Base-by-base conservation (phyloP, 768 basidiomycete species). In the Lactifluus hygrophoroides region DNA sequence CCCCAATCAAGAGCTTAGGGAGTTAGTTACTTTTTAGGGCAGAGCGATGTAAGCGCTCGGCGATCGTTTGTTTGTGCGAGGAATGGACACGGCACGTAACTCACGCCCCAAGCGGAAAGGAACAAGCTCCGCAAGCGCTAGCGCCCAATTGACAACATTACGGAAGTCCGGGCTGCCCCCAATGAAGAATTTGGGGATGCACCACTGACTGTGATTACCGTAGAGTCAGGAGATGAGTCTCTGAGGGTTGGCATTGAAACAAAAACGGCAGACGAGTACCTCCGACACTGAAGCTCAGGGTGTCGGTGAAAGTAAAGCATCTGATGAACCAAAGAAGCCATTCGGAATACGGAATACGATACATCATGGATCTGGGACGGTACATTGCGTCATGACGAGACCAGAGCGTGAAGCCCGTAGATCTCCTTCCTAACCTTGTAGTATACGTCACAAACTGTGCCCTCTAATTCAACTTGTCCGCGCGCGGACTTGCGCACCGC, bases 401-500 rank as follows among this genome's bases (percentile, higher is more conserved):
- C 88, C 46, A 91, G 80, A 8, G 96, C 96, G 68, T 97, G 91
- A 56, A 95, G 73, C 59, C 81, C 83, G 68, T 97, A 97, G 47
- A 99, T 86, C 75, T 92, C 93, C 67, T 76, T 83, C 65, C 94
- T 79, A 53, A 99, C 94, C 42, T 76, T 80, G 72, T 92, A 94
- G 74, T 94, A 99, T 23, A 93, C 82, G 55, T 85, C 84, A 8
- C 91, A 95, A 14, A 90, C 85, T 45, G 81, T 83, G 11, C 95
- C 95, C 71, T 97, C 94, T 44, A 99, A 67, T 66, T 94, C 91
- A 21, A 99, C 84, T 66, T 80, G 83, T 0, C 93, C 94, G 64
- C 85, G 81, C 3, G 80, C 90, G 23, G 86, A 79, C 77, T 98
- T 99, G 64, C 86, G 77, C 28, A 98, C 95, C 0, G 92, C 87